Evolutionary conservation across 139 green algal species (phyloP).

Genomic region (Nannochloris sp.): DNA sequence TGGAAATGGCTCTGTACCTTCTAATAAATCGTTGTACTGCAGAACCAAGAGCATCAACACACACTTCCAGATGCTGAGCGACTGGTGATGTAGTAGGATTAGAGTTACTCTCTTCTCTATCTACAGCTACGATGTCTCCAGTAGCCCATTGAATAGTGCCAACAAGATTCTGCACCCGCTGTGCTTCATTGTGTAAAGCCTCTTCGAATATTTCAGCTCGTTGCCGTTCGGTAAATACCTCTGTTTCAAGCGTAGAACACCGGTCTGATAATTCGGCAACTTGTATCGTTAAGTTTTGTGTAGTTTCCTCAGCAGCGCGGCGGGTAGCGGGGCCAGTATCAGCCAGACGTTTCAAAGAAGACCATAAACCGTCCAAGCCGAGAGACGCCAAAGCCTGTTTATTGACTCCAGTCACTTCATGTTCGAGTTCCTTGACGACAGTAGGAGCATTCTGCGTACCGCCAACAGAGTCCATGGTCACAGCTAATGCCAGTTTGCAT

Average conservation of each 20-base stretch:
- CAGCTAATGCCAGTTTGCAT: conserved; percentile 28
- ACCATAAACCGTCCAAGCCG: conserved; percentile 18
- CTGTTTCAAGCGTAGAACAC: not conserved
- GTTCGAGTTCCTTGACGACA: conserved; percentile 10
- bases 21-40: conserved; percentile 8
- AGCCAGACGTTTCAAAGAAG: conserved; percentile 15
- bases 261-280: not conserved
- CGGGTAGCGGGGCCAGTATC: not conserved
- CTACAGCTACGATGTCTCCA: not conserved
- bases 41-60: conserved; percentile 7
- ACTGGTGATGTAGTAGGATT: too few relatives aligned
- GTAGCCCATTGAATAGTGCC: not conserved
- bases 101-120: not conserved
- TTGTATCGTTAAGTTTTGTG: too few relatives aligned
- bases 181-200: not conserved
- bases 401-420: not conserved
- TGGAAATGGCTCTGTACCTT: conserved; percentile 2
- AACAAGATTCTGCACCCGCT: not conserved
- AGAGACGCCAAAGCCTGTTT: not conserved
- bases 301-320: not conserved
- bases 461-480: conserved; percentile 29
- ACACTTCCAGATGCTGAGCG: conserved; percentile 3
- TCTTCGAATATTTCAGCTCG: not conserved
- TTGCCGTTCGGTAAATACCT: not conserved
- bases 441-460: not conserved